phyloP scores from a whole-genome alignment of 768 basidiomycete species.

The Fomitopsis pulvina region DNA sequence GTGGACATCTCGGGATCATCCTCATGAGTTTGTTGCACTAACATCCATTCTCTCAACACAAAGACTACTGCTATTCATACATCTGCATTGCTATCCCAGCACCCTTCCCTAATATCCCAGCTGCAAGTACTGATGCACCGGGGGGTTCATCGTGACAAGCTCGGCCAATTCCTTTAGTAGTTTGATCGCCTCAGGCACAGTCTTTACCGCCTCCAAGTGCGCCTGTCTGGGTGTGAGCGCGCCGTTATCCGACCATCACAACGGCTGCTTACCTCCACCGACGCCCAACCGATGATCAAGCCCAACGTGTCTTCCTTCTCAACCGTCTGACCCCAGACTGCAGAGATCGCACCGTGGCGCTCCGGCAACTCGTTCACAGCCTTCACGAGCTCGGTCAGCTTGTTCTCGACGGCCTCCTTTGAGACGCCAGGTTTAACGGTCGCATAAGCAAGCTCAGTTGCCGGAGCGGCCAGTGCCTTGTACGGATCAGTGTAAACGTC shows the following conservation, averaged over 20 bases:
- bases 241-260: not conserved
- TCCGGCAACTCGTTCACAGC: conserved; percentile 1
- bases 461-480: conserved; percentile 9
- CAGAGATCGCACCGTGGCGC: not conserved
- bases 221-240: not conserved
- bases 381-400: conserved; percentile 1
- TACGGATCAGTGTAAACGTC: conserved; percentile 7
- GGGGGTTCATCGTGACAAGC: not conserved
- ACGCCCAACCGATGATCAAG: conserved; percentile 9
- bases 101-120: too few species aligned
- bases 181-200: not conserved
- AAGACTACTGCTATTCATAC: too few species aligned
- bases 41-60: too few species aligned
- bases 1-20: too few species aligned
- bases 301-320: conserved; percentile 3
- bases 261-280: conserved; percentile 6
- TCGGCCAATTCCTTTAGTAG: conserved; percentile 1
- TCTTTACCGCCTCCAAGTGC: conserved; percentile 7
- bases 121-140: not conserved
- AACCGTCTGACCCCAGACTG: conserved; percentile 9
- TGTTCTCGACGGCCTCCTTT: conserved; percentile 1
- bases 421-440: conserved; percentile 6
- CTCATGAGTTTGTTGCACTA: too few species aligned
- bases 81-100: too few species aligned
- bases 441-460: conserved; percentile 9